Evolutionary conservation across 2,329 filamentous ascomycete genomes (phyloP).

Genomic region (Botrytis tulipae): DNA sequence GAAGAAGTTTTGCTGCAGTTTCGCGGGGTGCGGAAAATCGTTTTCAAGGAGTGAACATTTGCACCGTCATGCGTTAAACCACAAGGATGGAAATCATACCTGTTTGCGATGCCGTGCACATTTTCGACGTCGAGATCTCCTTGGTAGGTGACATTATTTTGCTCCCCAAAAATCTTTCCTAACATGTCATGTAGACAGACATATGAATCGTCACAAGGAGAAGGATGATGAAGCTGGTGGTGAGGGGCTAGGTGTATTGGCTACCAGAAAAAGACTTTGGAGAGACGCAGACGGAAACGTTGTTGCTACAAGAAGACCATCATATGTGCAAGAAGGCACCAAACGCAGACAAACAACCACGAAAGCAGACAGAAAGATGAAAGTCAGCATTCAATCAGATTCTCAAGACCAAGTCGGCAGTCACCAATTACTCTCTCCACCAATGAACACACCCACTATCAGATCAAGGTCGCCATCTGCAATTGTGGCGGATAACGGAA

Average conservation of each 20-base stretch:
- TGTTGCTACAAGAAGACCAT: conserved; percentile 44
- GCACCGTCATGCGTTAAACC: conserved; percentile 51
- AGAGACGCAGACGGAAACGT: conserved; percentile 47
- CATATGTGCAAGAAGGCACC: conserved; percentile 35
- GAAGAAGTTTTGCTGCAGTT: conserved; percentile 43
- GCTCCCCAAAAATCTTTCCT: conserved; percentile 5
- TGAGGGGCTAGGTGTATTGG: conserved; percentile 46
- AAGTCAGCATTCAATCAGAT: conserved; percentile 9
- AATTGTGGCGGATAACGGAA: conserved; percentile 30
- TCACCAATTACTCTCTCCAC: conserved; percentile 19
- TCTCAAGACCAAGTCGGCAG: conserved; percentile 10
- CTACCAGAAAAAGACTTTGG: conserved; percentile 51
- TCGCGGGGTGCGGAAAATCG: conserved; percentile 45
- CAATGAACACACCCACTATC: conserved; percentile 29
- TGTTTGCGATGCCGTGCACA: conserved; percentile 54
- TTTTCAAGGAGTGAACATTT: conserved; percentile 53
- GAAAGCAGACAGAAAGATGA: conserved; percentile 26
- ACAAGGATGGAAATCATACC: conserved; percentile 48
- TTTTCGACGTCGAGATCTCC: conserved; percentile 54
- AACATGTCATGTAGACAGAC: conserved; percentile 45
- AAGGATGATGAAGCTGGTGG: conserved; percentile 51
- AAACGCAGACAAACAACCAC: conserved; percentile 31
- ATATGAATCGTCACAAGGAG: conserved; percentile 48
- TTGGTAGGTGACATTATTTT: conserved; percentile 44
- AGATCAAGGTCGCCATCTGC: conserved; percentile 30